Evolutionary conservation across 2,329 filamentous ascomycete species (phyloP).

Genomic region (Sporothrix humicola): DNA sequence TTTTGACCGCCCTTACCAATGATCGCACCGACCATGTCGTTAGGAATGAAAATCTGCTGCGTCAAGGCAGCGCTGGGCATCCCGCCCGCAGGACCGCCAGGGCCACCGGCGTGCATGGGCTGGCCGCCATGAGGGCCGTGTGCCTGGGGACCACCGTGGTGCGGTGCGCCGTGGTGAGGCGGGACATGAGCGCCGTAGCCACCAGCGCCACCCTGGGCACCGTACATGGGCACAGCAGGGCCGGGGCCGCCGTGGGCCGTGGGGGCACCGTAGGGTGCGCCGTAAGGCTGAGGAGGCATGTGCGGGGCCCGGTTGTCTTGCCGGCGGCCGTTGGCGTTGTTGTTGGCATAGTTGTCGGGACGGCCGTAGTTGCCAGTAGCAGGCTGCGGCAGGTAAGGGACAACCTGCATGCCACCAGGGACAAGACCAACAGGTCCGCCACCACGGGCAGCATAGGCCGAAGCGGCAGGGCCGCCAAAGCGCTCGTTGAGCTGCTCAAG

Average conservation of each 20-base stretch:
- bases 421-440: constrained; percentile 92
- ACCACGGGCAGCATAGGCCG: constrained; percentile 95
- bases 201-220: constrained; percentile 68
- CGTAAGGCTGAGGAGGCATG: constrained; percentile 75
- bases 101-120: constrained; percentile 62
- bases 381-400: constrained; percentile 95
- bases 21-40: constrained; percentile 99
- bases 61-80: constrained; percentile 80
- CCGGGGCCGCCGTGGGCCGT: constrained; percentile 70
- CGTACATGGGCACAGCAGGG: constrained; percentile 71
- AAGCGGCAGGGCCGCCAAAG: constrained; percentile 93
- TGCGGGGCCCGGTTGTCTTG: constrained; percentile 71
- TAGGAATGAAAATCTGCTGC: constrained; percentile 98
- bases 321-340: constrained; percentile 60
- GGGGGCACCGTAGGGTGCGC: constrained; percentile 74
- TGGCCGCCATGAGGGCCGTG: constrained; percentile 74
- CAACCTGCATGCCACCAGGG: constrained; percentile 97
- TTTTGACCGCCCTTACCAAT: constrained; percentile 98
- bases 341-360: constrained; percentile 73
- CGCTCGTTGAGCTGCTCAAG: constrained; percentile 96
- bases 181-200: constrained; percentile 79
- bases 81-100: constrained; percentile 59
- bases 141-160: constrained; percentile 60
- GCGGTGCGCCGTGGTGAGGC: constrained; percentile 67
- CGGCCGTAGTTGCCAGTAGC: constrained; percentile 91